phyloP scores from a whole-genome alignment of 1,284 basidiomycete genomes.

The Cryptococcus sp. region DNA sequence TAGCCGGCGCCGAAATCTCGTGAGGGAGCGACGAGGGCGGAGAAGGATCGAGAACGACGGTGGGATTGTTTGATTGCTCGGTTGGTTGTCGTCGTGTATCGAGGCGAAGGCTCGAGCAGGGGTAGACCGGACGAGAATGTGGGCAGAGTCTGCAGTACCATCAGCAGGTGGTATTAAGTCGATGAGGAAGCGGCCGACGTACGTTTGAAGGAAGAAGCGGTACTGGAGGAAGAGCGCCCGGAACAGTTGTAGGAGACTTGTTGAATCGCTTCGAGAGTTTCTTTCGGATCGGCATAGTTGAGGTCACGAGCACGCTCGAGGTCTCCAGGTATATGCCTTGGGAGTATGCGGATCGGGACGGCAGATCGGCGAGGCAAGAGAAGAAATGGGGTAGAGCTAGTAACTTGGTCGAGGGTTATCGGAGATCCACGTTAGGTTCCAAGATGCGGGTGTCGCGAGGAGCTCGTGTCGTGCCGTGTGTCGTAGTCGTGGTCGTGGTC shows the following conservation, averaged over 20 bases:
- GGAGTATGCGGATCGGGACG: too few relatives aligned
- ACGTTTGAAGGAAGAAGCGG: not conserved
- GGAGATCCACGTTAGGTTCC: too few relatives aligned
- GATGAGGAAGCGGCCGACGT: not conserved
- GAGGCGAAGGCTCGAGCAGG: not conserved
- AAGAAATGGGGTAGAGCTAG: too few relatives aligned
- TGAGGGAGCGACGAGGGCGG: slow-evolving; percentile 6
- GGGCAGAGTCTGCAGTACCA: slow-evolving; percentile 4
- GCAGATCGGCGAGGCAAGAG: too few relatives aligned
- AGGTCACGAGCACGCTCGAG: too few relatives aligned
- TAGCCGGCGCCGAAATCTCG: not conserved
- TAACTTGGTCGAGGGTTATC: too few relatives aligned
- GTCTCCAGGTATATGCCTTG: too few relatives aligned
- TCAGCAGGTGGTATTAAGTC: not conserved
- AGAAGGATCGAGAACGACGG: slow-evolving; percentile 21
- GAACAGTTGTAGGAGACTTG: not conserved
- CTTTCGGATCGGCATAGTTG: slow-evolving; percentile 1
- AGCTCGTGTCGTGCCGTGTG: too few relatives aligned
- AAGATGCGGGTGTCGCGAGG: too few relatives aligned
- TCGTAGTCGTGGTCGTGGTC: too few relatives aligned
- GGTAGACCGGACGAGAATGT: not conserved
- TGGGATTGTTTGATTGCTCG: slow-evolving; percentile 6
- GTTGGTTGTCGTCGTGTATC: slow-evolving; percentile 1
- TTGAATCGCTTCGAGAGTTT: slow-evolving; percentile 1
- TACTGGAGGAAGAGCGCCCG: not conserved